These are phyloP conservation scores for Crithidia sp. DNA, from an alignment of 208 protist species.

Conservation along the genomic window DNA sequence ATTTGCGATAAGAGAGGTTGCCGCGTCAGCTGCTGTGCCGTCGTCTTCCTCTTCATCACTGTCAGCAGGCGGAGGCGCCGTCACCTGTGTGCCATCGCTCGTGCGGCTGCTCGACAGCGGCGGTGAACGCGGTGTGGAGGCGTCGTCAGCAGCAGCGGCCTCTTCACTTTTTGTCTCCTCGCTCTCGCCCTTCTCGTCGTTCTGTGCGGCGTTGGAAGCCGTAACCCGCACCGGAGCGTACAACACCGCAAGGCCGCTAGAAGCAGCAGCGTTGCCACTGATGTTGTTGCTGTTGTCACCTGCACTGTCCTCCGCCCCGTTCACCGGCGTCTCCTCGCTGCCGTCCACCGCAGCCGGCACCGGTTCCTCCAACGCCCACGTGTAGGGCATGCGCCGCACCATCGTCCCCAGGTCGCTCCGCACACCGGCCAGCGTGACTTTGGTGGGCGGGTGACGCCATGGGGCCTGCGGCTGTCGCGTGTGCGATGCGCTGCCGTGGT, in stretches of 20 bases:
- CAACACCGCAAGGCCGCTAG: background rate
- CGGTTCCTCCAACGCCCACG: conserved; percentile 19
- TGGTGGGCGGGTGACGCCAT: conserved; percentile 10
- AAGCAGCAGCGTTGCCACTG: background rate
- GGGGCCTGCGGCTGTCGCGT: conserved; percentile 1
- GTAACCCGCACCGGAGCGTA: conserved; percentile 10
- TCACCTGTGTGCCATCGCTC: too few relatives aligned
- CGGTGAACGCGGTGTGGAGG: too few relatives aligned
- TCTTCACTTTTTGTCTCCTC: background rate
- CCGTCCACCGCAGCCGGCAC: background rate
- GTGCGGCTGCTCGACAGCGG: too few relatives aligned
- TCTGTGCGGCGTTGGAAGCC: background rate
- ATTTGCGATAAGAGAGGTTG: too few relatives aligned
- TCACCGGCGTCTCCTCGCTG: background rate
- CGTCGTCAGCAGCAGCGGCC: background rate
- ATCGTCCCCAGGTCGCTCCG: conserved; percentile 15
- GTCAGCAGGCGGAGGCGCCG: too few relatives aligned
- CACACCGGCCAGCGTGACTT: conserved; percentile 14
- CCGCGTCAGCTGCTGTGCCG: too few relatives aligned
- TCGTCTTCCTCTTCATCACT: too few relatives aligned
- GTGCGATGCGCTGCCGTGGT: background rate
- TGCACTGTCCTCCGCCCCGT: background rate
- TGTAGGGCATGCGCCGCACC: conserved; percentile 23
- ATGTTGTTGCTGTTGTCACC: background rate
- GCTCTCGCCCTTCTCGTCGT: background rate